Percentiles rank a stretch among this genome's conserved stretches.
Evolutionary conservation across 495 filamentous ascomycete species (phyloP).

Genomic region (Neurospora intermedia): DNA sequence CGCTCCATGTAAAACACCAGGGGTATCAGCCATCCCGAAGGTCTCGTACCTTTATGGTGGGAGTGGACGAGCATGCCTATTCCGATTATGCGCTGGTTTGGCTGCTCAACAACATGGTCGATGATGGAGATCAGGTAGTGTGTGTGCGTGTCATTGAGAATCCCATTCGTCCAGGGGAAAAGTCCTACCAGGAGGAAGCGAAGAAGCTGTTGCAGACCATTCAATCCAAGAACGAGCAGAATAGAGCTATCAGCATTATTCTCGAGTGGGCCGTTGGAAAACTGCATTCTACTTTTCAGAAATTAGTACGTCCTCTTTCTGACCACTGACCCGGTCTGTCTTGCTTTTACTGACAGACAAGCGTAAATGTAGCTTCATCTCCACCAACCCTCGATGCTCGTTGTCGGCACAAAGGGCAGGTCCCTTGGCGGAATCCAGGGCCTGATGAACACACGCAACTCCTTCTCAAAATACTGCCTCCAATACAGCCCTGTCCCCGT

Average conservation of each 20-base stretch:
- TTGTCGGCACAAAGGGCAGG: slow-evolving; percentile 85
- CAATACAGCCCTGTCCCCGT: slow-evolving; percentile 96
- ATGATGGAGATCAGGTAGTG: slow-evolving; percentile 94
- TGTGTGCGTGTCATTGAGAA: slow-evolving; percentile 87
- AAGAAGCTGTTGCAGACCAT: slow-evolving; percentile 64
- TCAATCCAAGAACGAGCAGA: slow-evolving; percentile 72
- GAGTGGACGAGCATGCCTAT: slow-evolving; percentile 90
- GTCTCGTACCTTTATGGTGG: slow-evolving; percentile 86
- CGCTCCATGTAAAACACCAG: slow-evolving; percentile 77
- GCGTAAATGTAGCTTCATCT: slow-evolving; percentile 60
- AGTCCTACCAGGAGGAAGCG: slow-evolving; percentile 73
- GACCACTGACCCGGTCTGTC: neutral
- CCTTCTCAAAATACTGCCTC: slow-evolving; percentile 92
- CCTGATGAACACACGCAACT: slow-evolving; percentile 68
- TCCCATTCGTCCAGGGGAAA: slow-evolving; percentile 64
- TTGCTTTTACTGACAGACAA: neutral
- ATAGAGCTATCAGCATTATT: slow-evolving; percentile 78
- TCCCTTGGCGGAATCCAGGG: slow-evolving; percentile 82
- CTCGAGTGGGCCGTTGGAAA: slow-evolving; percentile 89
- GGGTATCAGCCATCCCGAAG: slow-evolving; percentile 77
- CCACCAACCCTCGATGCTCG: slow-evolving; percentile 88
- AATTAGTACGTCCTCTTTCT: slow-evolving; percentile 54
- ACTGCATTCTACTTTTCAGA: slow-evolving; percentile 83
- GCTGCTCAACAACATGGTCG: slow-evolving; percentile 88
- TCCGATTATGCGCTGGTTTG: slow-evolving; percentile 92